Evolutionary conservation across 768 basidiomycete genomes (phyloP), one percentile per base, ranked within the genome.

Genomic region (Auriscalpium orientale): DNA sequence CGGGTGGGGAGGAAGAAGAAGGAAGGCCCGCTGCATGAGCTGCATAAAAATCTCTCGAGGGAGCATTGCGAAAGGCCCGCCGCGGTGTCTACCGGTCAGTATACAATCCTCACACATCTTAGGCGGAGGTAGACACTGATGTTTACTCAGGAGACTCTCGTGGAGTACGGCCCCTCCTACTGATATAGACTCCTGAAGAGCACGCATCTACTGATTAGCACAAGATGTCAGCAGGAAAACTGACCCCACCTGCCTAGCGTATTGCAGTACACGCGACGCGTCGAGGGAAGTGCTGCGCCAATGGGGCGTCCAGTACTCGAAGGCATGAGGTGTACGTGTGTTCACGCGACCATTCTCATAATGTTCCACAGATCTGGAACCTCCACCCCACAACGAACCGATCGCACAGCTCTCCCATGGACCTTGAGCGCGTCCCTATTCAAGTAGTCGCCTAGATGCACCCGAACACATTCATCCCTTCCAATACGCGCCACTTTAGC

Each of bases 351-450:
- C 15, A 21, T 9, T 43, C 18, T 15, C 15, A 20, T 51, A 18
- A 56, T 40, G 16, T 16, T 4, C 10, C 49, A 18, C 54, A 84
- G 82, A 83, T 58, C 58, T 83, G 15, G 54, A 66, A 11, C 72
- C 79, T 67, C 70, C 7, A 69, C 71, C 1, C 64, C 74, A 33
- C 78, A 82, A 21, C 73, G 76, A 36, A 36, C 80, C 81, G 8
- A 75, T 93, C 20, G 81, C 89, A 1, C 73, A 66, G 3, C 77
- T 94, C 5, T 74, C 82, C 0, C 85, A 87, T 59, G 80, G 81
- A 11, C n/a, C 72, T 93, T 7, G 80, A 84, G 43, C 76, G 86
- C 4, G 86, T 86, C 0, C n/a, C 70, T 92, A 38, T 89, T 89
- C 76, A 90, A 85, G 87, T 89, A 65, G 49, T 81, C 46, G 7